Base-by-base conservation (phyloP, 2,329 filamentous ascomycete species). In the Emydomyces testavorans region DNA sequence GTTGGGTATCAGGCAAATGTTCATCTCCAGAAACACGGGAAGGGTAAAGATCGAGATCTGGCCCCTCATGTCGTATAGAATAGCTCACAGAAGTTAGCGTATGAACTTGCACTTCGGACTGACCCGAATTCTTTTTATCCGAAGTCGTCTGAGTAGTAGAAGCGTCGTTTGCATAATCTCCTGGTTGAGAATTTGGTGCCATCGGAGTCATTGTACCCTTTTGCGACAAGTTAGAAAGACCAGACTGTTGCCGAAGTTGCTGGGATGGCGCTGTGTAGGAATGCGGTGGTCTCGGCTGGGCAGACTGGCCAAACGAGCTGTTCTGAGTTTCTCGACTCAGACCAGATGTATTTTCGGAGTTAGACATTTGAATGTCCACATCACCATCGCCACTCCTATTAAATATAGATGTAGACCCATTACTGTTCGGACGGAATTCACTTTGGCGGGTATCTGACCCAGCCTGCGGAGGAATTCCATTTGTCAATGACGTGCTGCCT, bases 111-210 rank as follows among this genome's bases (percentile, higher is more conserved):
- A 78, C 80, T 10, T 80, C 81, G 2, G 83, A 87, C 4, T 79
- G 77, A 52, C 84, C 80, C 1, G 85, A 86, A 1, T 85, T 89
- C 62, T 79, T 80, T 66, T 94, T 92, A n/a, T 80, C 79, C 1
- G 74, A 77, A 1, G 89, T 94, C 2, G 80, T 83, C 18, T 80
- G 80, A 1, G 89, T 96, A 1, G 89, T 93, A 1, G 88, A 94
- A 1, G 88, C 90, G 58, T 94, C 88, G 58, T 96, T 95, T 46
- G 81, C 69, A 50, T 79, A 81, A 76, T 81, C 76, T 18, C 70
- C 69, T 13, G 73, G 68, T 59, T 79, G 73, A 26, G 77, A 77
- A 50, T 75, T 74, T 10, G 72, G 71, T 6, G 72, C 71, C 66
- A 81, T 72, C 18, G 75, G 76, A 1, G 77, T 80, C 55, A 77